Base-by-base conservation (phyloP, 169 alveolate species). In the Plasmodium cynomolgi region DNA sequence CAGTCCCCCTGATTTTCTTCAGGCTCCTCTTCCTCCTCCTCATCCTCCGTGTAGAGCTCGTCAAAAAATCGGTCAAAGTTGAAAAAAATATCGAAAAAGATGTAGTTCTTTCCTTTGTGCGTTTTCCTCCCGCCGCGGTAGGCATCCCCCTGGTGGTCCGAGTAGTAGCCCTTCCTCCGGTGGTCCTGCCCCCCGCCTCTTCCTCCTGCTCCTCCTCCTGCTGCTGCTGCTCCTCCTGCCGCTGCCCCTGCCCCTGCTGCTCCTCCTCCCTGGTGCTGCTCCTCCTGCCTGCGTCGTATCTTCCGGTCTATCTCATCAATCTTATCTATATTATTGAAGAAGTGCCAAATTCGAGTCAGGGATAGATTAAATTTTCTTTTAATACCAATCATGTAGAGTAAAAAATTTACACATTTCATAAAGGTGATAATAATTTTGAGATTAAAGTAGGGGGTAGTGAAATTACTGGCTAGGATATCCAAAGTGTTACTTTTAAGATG, bases 291-390 rank as follows among this genome's bases (percentile, higher is more conserved):
- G 20, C 73, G 17, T 33, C 84, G 47, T 0, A 81, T 47, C 39
- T 91, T 82, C 23, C n/a, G 0, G 81, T 91, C 92, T 0, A 91
- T 71, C 47, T 82, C 92, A 47, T 91, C 86, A 3, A 91, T 54
- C 58, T 82, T 91, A 2, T 91, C 95, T 0, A 91, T 91, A 29
- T 74, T 91, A 29, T 91, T 91, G 83, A 91, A 91, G 15, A 91
- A 91, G 20, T 91, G 41, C 95, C 95, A 91, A 34, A 91, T 34
- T 13, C 75, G 82, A 7, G 91, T 91, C 26, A 91, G 31, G 3
- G 95, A 82, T 44, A 91, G 34, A 31, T 91, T 91, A n/a, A 91
- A 91, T 34, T 91, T 91, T 50, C 95, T 91, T 31, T 91, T 91
- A 13, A 91, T 91, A 23, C 95, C 95, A 23, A 91, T 82, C 79